Evolutionary conservation across 192 early-diverging fungal genomes (phyloP).

Genomic region (Backusella mclennaniae): DNA sequence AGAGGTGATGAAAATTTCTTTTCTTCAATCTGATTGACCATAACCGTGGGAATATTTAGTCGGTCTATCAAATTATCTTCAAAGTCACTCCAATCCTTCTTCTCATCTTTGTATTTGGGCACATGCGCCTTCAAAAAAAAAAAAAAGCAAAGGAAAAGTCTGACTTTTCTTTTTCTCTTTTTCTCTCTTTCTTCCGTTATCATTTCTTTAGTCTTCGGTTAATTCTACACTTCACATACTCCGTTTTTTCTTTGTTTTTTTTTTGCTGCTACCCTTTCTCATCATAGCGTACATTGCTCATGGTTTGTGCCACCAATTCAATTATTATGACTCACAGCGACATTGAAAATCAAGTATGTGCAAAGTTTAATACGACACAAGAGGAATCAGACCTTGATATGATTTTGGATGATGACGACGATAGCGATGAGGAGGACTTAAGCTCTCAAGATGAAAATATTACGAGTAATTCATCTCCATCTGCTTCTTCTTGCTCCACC

Average conservation of each 20-base stretch:
- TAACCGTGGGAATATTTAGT: slow-evolving; percentile 5
- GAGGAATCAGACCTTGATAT: slow-evolving; percentile 9
- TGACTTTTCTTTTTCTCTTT: not conserved
- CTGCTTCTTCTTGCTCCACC: not conserved
- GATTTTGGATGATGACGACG: not conserved
- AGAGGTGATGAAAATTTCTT: not conserved
- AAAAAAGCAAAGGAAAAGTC: not conserved
- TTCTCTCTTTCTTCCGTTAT: slow-evolving; percentile 7
- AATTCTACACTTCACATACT: not conserved
- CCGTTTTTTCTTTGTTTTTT: not conserved
- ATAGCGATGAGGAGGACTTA: not conserved
- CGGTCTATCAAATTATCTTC: not conserved
- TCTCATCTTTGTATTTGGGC: not conserved
- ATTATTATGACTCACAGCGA: not conserved
- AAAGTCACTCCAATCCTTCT: slow-evolving; percentile 7
- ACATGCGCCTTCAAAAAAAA: slow-evolving; percentile 1
- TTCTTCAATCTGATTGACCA: not conserved
- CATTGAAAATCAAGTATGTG: not conserved
- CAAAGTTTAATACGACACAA: not conserved
- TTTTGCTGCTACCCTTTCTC: not conserved
- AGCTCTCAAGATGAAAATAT: not conserved
- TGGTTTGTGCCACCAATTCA: slow-evolving; percentile 10
- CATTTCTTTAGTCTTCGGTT: not conserved
- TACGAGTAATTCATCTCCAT: not conserved
- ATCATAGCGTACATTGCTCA: slow-evolving; percentile 7